These are phyloP conservation scores for Salix udensis DNA, from an alignment of 345 rosid genomes.

Conservation along the genomic window DNA sequence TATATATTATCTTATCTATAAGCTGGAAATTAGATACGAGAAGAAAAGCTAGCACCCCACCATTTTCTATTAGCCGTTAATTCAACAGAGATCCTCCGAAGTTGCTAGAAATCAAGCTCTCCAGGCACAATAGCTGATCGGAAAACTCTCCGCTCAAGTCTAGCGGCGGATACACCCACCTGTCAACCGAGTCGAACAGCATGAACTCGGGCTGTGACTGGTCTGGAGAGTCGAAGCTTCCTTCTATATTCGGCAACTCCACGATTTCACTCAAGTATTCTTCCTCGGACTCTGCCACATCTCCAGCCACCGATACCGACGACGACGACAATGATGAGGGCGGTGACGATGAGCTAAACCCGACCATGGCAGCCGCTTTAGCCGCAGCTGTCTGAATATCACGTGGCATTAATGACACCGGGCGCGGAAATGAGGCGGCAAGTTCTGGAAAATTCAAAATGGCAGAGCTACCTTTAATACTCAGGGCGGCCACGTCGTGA, in stretches of 20 bases:
- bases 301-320: constrained; percentile 4
- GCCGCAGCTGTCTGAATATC: constrained; percentile 28
- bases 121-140: constrained; percentile 17
- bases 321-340: constrained; percentile 11
- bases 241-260: constrained; percentile 27
- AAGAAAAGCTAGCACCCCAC: background rate
- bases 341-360: background rate
- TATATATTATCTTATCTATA: background rate
- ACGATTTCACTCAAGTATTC: constrained; percentile 20
- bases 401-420: constrained; percentile 19
- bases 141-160: constrained; percentile 11
- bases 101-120: constrained; percentile 11
- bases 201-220: constrained; percentile 6
- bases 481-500: constrained; percentile 24
- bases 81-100: constrained; percentile 12
- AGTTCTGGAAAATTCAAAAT: constrained; percentile 25
- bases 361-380: constrained; percentile 29
- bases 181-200: constrained; percentile 17
- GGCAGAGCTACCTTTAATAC: constrained; percentile 22
- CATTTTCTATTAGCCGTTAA: background rate
- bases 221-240: constrained; percentile 13
- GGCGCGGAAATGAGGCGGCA: constrained; percentile 17
- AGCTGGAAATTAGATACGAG: background rate
- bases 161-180: constrained; percentile 14
- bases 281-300: constrained; percentile 18